These are phyloP conservation scores for Elsinoe arachidis DNA, from an alignment of 2,329 filamentous ascomycete species.

Conservation along the genomic window DNA sequence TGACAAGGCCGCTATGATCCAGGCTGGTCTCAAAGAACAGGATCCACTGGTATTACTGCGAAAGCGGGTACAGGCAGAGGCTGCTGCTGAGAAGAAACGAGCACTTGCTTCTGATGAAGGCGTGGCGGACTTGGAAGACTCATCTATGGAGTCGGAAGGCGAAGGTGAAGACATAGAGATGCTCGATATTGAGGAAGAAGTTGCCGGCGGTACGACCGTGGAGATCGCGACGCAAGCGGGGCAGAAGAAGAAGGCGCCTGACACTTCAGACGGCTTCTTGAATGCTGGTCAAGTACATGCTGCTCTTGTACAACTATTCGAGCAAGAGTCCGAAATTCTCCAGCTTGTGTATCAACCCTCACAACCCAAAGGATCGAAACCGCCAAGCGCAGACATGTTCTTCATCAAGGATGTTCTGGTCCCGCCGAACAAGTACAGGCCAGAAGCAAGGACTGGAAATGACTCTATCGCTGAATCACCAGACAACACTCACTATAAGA, in stretches of 20 bases:
- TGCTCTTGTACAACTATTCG: conserved; percentile 68
- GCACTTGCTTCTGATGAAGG: conserved; percentile 56
- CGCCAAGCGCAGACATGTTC: conserved; percentile 79
- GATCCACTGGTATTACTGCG: conserved; percentile 60
- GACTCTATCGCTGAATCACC: conserved; percentile 78
- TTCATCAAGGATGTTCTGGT: conserved; percentile 82
- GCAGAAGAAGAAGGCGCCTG: conserved; percentile 32
- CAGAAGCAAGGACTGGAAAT: conserved; percentile 72
- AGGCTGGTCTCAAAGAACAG: conserved; percentile 55
- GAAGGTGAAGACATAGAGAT: conserved; percentile 26
- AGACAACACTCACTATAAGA: conserved; percentile 81
- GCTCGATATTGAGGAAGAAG: conserved; percentile 34
- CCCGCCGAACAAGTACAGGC: conserved; percentile 84
- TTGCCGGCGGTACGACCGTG: conserved; percentile 44
- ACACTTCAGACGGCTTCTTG: conserved; percentile 59
- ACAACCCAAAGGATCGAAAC: conserved; percentile 43
- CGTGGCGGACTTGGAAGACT: conserved; percentile 55
- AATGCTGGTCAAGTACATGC: conserved; percentile 76
- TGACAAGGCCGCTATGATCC: conserved; percentile 67
- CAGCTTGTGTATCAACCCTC: conserved; percentile 77
- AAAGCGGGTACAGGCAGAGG: conserved; percentile 36
- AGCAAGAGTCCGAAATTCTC: conserved; percentile 77
- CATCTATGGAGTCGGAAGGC: conserved; percentile 34
- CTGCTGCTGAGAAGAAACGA: conserved; percentile 35
- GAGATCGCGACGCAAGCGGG: conserved; percentile 34